A percentile compares a stretch with the other conserved stretches of the same genome.
Evolutionary conservation across 2,329 filamentous ascomycete species (phyloP).

Genomic region (Arthrobotrys musiformis): DNA sequence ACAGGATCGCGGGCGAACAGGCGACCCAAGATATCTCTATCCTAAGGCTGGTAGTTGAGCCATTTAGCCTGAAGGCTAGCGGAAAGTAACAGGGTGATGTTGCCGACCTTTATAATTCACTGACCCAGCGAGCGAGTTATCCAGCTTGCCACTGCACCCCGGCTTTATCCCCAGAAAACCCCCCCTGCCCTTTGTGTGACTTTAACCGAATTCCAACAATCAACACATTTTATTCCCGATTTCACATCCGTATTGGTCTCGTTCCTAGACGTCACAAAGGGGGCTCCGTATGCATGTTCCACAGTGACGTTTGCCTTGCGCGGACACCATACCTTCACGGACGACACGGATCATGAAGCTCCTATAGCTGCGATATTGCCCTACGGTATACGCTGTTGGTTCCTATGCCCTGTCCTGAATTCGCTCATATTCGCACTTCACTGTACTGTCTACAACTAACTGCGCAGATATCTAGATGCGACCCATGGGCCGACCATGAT

Average conservation of each 20-base stretch:
- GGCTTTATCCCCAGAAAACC: not conserved
- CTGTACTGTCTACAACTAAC: not conserved
- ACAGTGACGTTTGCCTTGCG: not conserved
- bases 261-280: no score
- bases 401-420: not conserved
- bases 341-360: not conserved
- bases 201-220: conserved; percentile 35
- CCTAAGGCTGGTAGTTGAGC: not conserved
- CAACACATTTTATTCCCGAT: conserved; percentile 21
- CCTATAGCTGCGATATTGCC: not conserved
- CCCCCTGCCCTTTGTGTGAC: conserved; percentile 8
- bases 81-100: not conserved
- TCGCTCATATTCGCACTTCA: conserved; percentile 10
- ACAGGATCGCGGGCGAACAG: conserved; percentile 2
- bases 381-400: not conserved
- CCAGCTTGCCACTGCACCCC: not conserved
- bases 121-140: conserved; percentile 4
- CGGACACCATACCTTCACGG: not conserved
- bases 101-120: not conserved
- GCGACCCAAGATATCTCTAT: not conserved
- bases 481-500: not conserved
- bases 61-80: conserved; percentile 6
- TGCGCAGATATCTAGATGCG: not conserved
- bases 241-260: no score
- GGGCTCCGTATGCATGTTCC: not conserved